These are phyloP conservation scores for Curvularia verruculosa DNA, from an alignment of 2,329 filamentous ascomycete species.

Conservation along the genomic window DNA sequence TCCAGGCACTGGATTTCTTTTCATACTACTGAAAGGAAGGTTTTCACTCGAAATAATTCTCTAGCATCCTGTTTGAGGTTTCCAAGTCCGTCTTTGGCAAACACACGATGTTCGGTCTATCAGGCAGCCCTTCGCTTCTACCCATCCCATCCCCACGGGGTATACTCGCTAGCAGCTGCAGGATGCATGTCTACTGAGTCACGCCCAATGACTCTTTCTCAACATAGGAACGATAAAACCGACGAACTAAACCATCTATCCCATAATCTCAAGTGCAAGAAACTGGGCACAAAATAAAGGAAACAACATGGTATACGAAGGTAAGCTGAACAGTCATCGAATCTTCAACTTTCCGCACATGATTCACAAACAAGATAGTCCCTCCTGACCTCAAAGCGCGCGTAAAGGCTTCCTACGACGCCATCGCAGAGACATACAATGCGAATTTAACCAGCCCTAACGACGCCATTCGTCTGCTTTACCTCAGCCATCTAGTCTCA, in stretches of 20 bases:
- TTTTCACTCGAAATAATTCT: not conserved
- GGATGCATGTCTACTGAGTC: not conserved
- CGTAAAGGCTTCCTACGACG: constrained; percentile 39
- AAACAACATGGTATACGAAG: not conserved
- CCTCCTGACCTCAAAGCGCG: constrained; percentile 35
- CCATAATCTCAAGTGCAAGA: not conserved
- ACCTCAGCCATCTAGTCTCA: constrained; percentile 26
- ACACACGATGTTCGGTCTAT: not conserved
- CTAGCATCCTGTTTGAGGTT: not conserved
- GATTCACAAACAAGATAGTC: not conserved
- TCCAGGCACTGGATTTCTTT: not conserved
- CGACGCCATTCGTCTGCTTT: constrained; percentile 31
- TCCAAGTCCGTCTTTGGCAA: not conserved
- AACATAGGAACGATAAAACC: not conserved
- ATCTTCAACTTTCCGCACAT: not conserved
- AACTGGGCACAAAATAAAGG: not conserved
- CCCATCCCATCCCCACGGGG: not conserved
- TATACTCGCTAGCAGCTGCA: not conserved
- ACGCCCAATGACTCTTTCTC: not conserved
- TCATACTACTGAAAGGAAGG: too few species aligned
- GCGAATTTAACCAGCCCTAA: constrained; percentile 23
- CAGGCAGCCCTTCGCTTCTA: not conserved
- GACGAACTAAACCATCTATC: not conserved
- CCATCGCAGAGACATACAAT: constrained; percentile 37
- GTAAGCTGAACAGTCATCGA: not conserved